Base-by-base conservation (phyloP, 1,284 basidiomycete genomes). In the Cutaneotrichosporon mucoides region DNA sequence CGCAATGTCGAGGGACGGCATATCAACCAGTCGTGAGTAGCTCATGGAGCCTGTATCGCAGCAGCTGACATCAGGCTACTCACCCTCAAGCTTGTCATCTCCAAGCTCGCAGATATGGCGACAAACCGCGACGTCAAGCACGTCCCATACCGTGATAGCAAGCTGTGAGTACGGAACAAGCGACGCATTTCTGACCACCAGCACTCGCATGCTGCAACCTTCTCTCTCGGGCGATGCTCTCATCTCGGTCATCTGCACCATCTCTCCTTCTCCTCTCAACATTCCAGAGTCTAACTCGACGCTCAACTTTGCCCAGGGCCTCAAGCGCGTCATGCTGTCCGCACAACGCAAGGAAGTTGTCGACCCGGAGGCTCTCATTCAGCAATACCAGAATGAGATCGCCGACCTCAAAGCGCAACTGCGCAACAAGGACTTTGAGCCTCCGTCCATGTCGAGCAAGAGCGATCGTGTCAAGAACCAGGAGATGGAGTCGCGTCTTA, bases 111-210 rank as follows among this genome's bases (percentile, higher is more conserved):
- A 1, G 92, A 94, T 68, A 89, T 92, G 71, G 85, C 89, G 12
- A 83, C 87, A 0, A 89, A 88, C 76, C 83, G 84, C 63, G 90
- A 88, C 76, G 84, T 72, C 86, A 89, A 91, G 67, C 91, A 96
- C 71, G 87, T 98, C 11, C 95, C 95, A 3, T 99, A 90, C 79
- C 88, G 95, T 48, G 96, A 98, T 76, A 94, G 91, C 50, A 98
- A 98, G 77, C 74, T 84, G 67, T 76, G 36, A 60, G 24, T 24
- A 24, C 24, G 24, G 24, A 24, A 24, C 24, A 24, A 24, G 49
- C 48, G 16, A 11, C 0, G 2, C 8, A 38, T 36, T 45, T 9
- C 53, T 55, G 11, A 55, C 58, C 7, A 4, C 13, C 56, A 78
- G 76, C 5, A 99, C 95, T 4, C 86, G 94, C 38, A 87, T 99